Conservation (phyloP, 257 asterid genomes). For the Eucommia ulmoides region DNA sequence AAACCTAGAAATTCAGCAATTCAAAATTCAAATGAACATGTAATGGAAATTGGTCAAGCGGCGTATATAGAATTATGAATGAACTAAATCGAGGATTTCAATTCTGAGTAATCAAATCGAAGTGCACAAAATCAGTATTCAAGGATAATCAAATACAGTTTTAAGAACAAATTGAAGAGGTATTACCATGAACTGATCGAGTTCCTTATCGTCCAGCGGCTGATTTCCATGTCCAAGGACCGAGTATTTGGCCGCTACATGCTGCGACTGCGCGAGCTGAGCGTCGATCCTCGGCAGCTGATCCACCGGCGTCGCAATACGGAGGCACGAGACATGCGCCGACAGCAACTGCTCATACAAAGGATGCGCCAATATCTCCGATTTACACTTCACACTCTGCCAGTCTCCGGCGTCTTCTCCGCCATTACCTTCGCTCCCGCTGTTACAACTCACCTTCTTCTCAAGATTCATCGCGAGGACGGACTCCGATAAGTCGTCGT, state of each 20-base stretch:
- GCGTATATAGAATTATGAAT: not conserved
- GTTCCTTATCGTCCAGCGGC: conserved; percentile 67
- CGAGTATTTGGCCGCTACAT: conserved; percentile 79
- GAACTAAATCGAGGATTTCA: not conserved
- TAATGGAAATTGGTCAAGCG: not conserved
- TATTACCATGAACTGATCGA: conserved; percentile 87
- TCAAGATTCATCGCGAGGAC: not conserved
- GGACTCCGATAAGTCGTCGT: not conserved
- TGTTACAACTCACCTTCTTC: not conserved
- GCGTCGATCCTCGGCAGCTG: conserved; percentile 94
- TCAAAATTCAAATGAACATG: not conserved
- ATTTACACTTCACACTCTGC: conserved; percentile 84
- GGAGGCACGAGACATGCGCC: too few species aligned
- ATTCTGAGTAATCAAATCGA: not conserved
- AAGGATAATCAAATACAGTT: not conserved
- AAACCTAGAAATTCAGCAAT: not conserved
- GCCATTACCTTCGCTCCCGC: conserved; percentile 11
- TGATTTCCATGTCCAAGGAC: conserved; percentile 51
- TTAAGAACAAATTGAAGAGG: not conserved
- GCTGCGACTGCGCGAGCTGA: conserved; percentile 84
- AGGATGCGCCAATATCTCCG: conserved; percentile 78
- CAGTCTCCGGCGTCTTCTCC: too few species aligned
- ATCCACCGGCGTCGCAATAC: too few species aligned
- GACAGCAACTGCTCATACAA: too few species aligned
- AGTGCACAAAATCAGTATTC: not conserved